phyloP scores from a whole-genome alignment of 2,329 filamentous ascomycete species.

The Talaromyces amestolkiae region DNA sequence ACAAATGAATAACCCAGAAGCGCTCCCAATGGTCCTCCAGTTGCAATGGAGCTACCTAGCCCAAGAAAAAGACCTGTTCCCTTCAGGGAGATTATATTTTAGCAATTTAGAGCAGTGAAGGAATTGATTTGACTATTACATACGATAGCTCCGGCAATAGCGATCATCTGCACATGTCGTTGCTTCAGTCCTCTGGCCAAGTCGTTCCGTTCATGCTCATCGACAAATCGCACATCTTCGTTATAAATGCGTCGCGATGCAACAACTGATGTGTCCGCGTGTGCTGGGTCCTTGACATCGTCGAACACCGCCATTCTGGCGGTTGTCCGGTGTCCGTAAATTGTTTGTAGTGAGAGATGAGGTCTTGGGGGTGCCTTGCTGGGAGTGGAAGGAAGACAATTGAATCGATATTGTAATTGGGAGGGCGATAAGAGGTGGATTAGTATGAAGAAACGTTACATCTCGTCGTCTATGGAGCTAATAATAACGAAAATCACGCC shows the following conservation, averaged over 20 bases:
- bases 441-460: not conserved
- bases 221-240: slow-evolving; percentile 25
- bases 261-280: not conserved
- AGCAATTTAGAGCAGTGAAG: not conserved
- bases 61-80: slow-evolving; percentile 58
- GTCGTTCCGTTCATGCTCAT: slow-evolving; percentile 48
- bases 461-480: not conserved
- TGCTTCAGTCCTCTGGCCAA: slow-evolving; percentile 47
- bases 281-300: not conserved
- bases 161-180: slow-evolving; percentile 46
- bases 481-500: slow-evolving; percentile 1
- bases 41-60: slow-evolving; percentile 52
- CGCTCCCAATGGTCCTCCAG: slow-evolving; percentile 52
- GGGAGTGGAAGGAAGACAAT: not conserved
- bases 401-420: not conserved
- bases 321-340: not conserved
- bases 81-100: not conserved
- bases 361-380: not conserved
- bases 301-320: not conserved
- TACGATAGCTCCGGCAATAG: slow-evolving; percentile 46
- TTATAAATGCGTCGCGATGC: slow-evolving; percentile 1
- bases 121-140: slow-evolving; percentile 12
- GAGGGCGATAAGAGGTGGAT: not conserved
- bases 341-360: not conserved
- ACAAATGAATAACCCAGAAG: slow-evolving; percentile 54